Percentiles rank a stretch among this genome's conserved stretches.
These are phyloP conservation scores for Aspergillus awamori DNA, from an alignment of 2,329 filamentous ascomycete species.

Conservation along the genomic window DNA sequence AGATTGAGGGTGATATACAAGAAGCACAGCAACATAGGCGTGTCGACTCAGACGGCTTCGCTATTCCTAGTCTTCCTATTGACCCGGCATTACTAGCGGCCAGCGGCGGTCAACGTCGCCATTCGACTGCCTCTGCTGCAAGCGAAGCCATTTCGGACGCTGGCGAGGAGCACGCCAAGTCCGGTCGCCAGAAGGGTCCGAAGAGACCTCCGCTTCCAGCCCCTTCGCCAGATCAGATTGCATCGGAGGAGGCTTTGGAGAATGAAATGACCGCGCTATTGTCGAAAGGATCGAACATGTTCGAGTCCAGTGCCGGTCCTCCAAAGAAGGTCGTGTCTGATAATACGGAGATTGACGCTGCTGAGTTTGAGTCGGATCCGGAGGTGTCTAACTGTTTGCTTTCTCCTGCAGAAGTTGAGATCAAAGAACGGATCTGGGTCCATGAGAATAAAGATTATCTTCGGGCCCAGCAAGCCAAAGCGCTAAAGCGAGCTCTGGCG, in stretches of 20 bases:
- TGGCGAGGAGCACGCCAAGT: constrained; percentile 22
- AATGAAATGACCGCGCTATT: constrained; percentile 72
- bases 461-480: constrained; percentile 80
- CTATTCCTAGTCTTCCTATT: constrained; percentile 58
- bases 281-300: constrained; percentile 40
- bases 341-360: constrained; percentile 65
- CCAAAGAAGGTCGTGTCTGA: constrained; percentile 55
- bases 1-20: constrained; percentile 51
- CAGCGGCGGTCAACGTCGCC: constrained; percentile 23
- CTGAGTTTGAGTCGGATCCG: constrained; percentile 86
- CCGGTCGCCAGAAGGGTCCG: constrained; percentile 35
- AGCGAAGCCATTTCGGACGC: constrained; percentile 28
- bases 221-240: constrained; percentile 62
- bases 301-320: constrained; percentile 30
- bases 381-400: constrained; percentile 83
- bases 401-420: constrained; percentile 69
- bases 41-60: constrained; percentile 69
- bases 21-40: constrained; percentile 43
- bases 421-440: constrained; percentile 93
- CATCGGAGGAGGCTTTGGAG: constrained; percentile 63
- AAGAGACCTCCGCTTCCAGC: constrained; percentile 47
- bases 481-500: constrained; percentile 70
- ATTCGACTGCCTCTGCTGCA: constrained; percentile 25
- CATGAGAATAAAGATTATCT: constrained; percentile 95
- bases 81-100: constrained; percentile 45